A percentile compares a stretch with the other conserved stretches of the same genome.
Conservation (phyloP, 2,329 filamentous ascomycete genomes). For the Decorospora gaudefroyi region DNA sequence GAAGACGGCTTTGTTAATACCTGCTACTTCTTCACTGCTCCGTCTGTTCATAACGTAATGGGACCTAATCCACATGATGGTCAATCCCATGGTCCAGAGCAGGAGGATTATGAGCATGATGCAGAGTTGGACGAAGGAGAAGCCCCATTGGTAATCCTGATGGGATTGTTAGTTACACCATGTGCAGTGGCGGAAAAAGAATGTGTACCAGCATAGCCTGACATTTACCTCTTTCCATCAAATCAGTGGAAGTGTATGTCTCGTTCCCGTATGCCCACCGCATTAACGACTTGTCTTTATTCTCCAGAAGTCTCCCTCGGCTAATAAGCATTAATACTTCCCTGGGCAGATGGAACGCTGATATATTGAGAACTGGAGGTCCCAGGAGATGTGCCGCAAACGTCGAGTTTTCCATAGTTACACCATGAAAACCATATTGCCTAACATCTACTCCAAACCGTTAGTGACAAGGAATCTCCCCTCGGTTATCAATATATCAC, state of each 20-base stretch:
- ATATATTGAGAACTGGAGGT: slow-evolving; percentile 16
- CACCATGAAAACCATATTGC: background rate
- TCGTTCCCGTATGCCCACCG: slow-evolving; percentile 9
- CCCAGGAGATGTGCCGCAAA: slow-evolving; percentile 5
- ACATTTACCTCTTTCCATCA: slow-evolving; percentile 14
- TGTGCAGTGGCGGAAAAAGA: background rate
- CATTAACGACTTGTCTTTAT: background rate
- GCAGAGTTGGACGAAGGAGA: slow-evolving; percentile 30
- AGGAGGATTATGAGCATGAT: slow-evolving; percentile 18
- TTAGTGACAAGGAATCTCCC: too few species aligned
- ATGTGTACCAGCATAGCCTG: slow-evolving; percentile 12
- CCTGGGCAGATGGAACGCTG: background rate
- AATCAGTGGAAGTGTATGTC: slow-evolving; percentile 4
- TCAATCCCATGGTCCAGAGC: slow-evolving; percentile 24
- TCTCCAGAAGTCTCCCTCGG: background rate
- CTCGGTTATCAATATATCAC: too few species aligned
- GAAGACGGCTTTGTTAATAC: slow-evolving; percentile 27
- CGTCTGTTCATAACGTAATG: slow-evolving; percentile 10
- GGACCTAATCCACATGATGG: slow-evolving; percentile 21
- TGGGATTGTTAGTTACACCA: slow-evolving; percentile 1
- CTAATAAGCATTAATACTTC: too few species aligned
- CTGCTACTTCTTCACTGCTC: slow-evolving; percentile 12
- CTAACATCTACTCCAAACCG: slow-evolving; percentile 1
- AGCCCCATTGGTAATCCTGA: slow-evolving; percentile 33
- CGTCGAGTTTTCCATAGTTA: background rate